Conservation (phyloP, 2,329 filamentous ascomycete genomes). For the Cercospora zeina region DNA sequence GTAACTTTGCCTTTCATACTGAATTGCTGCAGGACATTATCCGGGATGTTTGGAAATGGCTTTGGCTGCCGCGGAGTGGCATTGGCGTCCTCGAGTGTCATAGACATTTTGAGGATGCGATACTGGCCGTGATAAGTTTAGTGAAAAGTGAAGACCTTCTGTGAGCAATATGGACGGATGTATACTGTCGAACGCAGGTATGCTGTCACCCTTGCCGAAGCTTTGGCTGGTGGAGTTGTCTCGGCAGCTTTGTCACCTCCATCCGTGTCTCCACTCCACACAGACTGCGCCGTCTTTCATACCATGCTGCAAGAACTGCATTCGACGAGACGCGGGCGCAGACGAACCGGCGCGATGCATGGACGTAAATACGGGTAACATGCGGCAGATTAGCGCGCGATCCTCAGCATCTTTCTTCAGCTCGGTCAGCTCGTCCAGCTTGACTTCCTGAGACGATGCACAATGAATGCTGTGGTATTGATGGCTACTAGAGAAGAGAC, state of each 20-base stretch:
- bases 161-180: background rate
- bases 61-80: conserved; percentile 27
- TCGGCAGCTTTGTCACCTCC: background rate
- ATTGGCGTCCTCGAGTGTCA: conserved; percentile 35
- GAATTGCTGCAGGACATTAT: conserved; percentile 53
- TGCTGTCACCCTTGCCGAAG: conserved; percentile 13
- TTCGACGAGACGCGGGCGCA: background rate
- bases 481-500: background rate
- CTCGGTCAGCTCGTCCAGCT: background rate
- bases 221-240: conserved; percentile 10
- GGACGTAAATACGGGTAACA: background rate
- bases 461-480: background rate
- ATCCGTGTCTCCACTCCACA: background rate
- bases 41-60: conserved; percentile 35
- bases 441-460: background rate
- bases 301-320: background rate
- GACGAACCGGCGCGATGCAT: background rate
- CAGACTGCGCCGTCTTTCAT: background rate
- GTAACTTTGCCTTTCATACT: conserved; percentile 79
- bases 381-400: background rate
- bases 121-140: background rate
- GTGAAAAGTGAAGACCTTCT: background rate
- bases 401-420: background rate
- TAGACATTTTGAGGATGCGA: conserved; percentile 35
- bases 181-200: background rate